phyloP scores from a whole-genome alignment of 2,329 filamentous ascomycete genomes.

The Monosporascus sp. region DNA sequence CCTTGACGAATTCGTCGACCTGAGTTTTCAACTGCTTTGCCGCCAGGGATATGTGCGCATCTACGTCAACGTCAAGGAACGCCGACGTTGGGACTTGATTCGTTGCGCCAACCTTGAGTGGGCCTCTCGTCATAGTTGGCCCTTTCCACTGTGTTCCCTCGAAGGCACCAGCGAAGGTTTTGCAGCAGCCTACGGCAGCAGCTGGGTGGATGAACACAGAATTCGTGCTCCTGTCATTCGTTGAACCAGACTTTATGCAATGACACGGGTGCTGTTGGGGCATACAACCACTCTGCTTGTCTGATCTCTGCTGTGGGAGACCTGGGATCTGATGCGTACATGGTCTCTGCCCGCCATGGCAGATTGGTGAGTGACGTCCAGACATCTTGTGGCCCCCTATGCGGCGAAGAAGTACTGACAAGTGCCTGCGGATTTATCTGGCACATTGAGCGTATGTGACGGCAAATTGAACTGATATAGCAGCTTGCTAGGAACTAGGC shows the following conservation, averaged over 20 bases:
- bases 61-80: slow-evolving; percentile 1
- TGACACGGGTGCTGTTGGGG: not conserved
- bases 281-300: not conserved
- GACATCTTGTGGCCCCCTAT: not conserved
- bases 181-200: not conserved
- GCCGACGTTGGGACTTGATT: not conserved
- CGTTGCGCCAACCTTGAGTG: not conserved
- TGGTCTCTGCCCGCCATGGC: not conserved
- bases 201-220: not conserved
- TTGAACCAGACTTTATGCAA: not conserved
- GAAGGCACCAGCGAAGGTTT: not conserved
- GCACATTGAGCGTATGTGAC: too few species aligned
- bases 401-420: too few species aligned
- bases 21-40: slow-evolving; percentile 19
- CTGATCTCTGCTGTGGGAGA: not conserved
- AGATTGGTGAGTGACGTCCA: not conserved
- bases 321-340: not conserved
- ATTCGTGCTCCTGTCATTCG: not conserved
- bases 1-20: slow-evolving; percentile 15
- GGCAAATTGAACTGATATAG: too few species aligned
- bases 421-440: too few species aligned
- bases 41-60: slow-evolving; percentile 20
- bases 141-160: not conserved
- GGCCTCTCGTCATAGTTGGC: not conserved
- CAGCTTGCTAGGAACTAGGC: not conserved